These are phyloP conservation scores for Prunella vulgaris DNA, from an alignment of 257 asterid genomes.

Conservation along the genomic window DNA sequence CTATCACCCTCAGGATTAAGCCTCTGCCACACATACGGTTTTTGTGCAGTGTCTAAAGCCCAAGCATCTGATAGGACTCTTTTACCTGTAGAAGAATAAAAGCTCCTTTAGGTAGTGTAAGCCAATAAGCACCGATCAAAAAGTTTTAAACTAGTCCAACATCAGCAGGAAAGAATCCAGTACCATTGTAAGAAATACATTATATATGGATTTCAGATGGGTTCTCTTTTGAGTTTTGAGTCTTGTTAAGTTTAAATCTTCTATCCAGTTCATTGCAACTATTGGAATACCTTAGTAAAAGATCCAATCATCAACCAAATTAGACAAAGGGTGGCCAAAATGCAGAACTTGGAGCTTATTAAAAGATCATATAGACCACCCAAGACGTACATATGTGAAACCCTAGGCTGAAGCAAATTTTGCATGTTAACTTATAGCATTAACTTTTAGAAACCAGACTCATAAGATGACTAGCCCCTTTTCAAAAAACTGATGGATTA, in stretches of 20 bases:
- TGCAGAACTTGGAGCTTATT: not conserved
- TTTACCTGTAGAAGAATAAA: conserved; percentile 55
- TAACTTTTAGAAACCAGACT: conserved; percentile 4
- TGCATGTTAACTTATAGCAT: not conserved
- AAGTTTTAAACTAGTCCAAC: not conserved
- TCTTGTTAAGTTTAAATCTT: not conserved
- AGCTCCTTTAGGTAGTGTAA: conserved; percentile 7
- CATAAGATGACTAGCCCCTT: conserved; percentile 2
- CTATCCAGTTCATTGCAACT: not conserved
- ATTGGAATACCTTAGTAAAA: not conserved
- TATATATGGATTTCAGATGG: not conserved
- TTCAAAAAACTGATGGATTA: not conserved
- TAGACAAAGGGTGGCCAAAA: not conserved
- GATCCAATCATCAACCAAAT: not conserved
- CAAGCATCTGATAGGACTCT: conserved; percentile 96
- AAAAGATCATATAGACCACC: conserved; percentile 7
- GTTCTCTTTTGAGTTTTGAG: not conserved
- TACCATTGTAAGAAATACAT: not conserved
- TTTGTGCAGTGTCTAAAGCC: conserved; percentile 98
- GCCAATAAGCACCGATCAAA: conserved; percentile 7
- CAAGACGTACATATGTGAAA: not conserved
- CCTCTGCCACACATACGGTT: conserved; percentile 94
- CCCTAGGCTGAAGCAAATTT: not conserved
- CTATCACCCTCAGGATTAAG: conserved; percentile 94
- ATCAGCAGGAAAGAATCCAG: not conserved